These are phyloP conservation scores for Scenedesmus sp. DNA, from an alignment of 163 green algal genomes.

Conservation along the genomic window DNA sequence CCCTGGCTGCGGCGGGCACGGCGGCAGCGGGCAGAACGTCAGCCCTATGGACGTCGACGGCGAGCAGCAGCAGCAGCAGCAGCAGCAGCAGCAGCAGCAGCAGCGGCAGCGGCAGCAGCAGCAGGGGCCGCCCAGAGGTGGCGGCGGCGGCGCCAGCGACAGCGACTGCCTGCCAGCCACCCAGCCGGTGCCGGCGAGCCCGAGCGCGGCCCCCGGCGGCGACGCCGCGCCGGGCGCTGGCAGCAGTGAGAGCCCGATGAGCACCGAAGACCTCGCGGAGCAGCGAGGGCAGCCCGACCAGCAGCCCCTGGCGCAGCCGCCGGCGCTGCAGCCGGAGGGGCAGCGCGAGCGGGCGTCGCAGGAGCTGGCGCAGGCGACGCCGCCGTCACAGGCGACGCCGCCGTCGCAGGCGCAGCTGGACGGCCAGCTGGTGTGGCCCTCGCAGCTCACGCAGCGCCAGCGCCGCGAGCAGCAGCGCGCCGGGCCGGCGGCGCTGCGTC, in stretches of 20 bases:
- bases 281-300: not conserved
- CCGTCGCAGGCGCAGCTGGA: slow-evolving; percentile 22
- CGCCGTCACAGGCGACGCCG: too few relatives aligned
- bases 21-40: slow-evolving; percentile 10
- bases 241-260: not conserved
- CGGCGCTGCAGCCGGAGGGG: not conserved
- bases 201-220: too few relatives aligned
- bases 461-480: too few relatives aligned
- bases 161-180: too few relatives aligned
- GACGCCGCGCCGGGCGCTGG: too few relatives aligned
- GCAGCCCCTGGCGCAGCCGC: not conserved
- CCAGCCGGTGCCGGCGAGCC: too few relatives aligned
- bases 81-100: not conserved
- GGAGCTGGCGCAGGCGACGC: not conserved
- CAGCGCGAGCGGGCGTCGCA: slow-evolving; percentile 16
- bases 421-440: not conserved
- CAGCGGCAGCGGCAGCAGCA: slow-evolving; percentile 17
- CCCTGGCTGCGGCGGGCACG: not conserved
- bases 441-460: too few relatives aligned
- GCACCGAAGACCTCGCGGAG: not conserved
- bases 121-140: not conserved
- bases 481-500: too few relatives aligned
- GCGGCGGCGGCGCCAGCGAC: too few relatives aligned
- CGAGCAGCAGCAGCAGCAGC: not conserved
- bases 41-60: not conserved